Base-by-base conservation (phyloP, 306 rosid genomes). In the Parietaria judaica region DNA sequence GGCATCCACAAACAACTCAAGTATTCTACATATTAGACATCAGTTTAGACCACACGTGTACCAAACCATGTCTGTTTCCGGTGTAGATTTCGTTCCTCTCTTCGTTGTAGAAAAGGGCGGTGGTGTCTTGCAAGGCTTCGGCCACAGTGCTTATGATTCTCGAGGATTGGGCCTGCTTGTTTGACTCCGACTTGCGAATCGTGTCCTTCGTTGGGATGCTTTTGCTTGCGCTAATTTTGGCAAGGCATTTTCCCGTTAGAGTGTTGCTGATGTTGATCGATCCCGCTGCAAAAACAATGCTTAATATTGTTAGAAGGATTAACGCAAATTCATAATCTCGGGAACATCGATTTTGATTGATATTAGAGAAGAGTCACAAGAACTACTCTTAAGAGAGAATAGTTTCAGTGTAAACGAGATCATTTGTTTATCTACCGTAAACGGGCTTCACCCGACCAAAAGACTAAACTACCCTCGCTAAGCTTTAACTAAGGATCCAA, bases 41-140 rank as follows among this genome's bases (percentile, higher is more conserved):
- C 66, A 90, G 86, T 23, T 90, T 90, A 37, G 95, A 86, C 97
- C 97, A 90, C 66, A 90, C 97, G 68, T 90, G 97, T 73, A 90
- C 80, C 51, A 86, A 76, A 68, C 97, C 97, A 6, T 80, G 84
- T 68, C 85, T 79, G 63, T 84, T 90, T 64, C 97, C 97, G 0
- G 95, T 90, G 62, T 86, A 90, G 49, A 90, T 90, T 81, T 90
- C 97, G 44, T 90, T 90, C 17, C 95, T 78, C 48, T 90, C 97
- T 77, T 90, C 97, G 7, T 90, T 95, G 31, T 86, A 90, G 64
- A 82, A 90, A 48, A 90, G 88, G 60, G 95, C 97, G 13, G 95
- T 90, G 43, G 86, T 86, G 60, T 90, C 95, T 74, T 90, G 95
- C 84, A 86, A 77, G 51, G 95, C 95, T 75, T 90, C 95, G 10